These are phyloP conservation scores for Letharia lupina DNA, from an alignment of 495 filamentous ascomycete species.

Conservation along the genomic window DNA sequence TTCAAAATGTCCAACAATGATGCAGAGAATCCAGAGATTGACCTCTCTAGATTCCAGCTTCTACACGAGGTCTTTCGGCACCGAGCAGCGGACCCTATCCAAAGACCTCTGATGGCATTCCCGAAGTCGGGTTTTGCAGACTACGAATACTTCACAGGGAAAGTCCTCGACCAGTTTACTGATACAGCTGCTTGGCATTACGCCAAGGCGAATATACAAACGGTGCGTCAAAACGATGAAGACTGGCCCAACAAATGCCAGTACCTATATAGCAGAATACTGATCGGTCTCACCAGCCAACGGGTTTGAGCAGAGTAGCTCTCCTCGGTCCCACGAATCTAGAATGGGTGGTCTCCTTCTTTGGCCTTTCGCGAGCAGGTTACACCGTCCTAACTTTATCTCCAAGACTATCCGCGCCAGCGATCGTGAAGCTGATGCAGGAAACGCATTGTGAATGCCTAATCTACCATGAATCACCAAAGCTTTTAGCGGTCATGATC, in stretches of 20 bases:
- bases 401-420: slow-evolving; percentile 39
- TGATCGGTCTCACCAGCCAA: too few species aligned
- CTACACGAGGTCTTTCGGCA: slow-evolving; percentile 44
- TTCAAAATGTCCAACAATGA: too few species aligned
- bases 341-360: slow-evolving; percentile 47
- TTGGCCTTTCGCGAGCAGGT: slow-evolving; percentile 49
- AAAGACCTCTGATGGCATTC: slow-evolving; percentile 45
- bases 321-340: slow-evolving; percentile 47
- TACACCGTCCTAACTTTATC: slow-evolving; percentile 35
- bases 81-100: slow-evolving; percentile 39
- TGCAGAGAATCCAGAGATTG: too few species aligned
- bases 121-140: slow-evolving; percentile 33
- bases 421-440: slow-evolving; percentile 43
- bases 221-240: too few species aligned
- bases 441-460: slow-evolving; percentile 39
- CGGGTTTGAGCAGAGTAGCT: too few species aligned
- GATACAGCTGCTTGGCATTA: slow-evolving; percentile 22
- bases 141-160: slow-evolving; percentile 45
- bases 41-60: neutral
- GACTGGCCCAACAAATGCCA: too few species aligned
- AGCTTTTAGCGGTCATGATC: slow-evolving; percentile 19
- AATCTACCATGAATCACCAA: slow-evolving; percentile 33
- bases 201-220: too few species aligned
- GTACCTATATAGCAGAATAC: too few species aligned
- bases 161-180: slow-evolving; percentile 45